phyloP scores from a whole-genome alignment of 148 eudicot genomes.

The Limonium bicolor region DNA sequence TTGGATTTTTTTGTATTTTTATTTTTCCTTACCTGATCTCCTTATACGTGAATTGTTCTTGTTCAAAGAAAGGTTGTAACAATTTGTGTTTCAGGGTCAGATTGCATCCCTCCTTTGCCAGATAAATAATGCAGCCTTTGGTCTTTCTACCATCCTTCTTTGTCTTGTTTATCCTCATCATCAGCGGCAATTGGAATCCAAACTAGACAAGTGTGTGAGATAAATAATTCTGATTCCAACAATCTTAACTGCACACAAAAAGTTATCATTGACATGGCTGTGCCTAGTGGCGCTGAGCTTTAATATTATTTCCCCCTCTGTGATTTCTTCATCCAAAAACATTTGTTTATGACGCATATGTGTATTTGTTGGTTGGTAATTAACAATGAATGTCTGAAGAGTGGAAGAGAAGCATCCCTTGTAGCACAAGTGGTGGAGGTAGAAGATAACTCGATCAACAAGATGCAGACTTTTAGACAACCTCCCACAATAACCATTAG shows the following conservation, averaged over 20 bases:
- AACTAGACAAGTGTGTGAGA: conserved; percentile 75
- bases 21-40: no score
- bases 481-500: conserved; percentile 78
- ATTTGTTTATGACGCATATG: background rate
- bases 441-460: conserved; percentile 58
- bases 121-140: no score
- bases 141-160: conserved; percentile 1
- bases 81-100: no score
- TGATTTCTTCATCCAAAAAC: no score
- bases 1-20: no score
- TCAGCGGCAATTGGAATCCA: conserved; percentile 24
- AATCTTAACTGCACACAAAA: conserved; percentile 66
- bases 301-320: background rate
- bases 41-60: no score
- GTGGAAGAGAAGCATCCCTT: conserved; percentile 78
- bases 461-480: conserved; percentile 50
- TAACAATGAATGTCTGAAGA: conserved; percentile 21
- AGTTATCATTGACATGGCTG: conserved; percentile 63
- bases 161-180: background rate
- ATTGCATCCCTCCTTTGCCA: no score
- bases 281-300: conserved; percentile 68
- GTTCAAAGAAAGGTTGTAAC: no score
- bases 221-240: conserved; percentile 10
- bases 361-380: background rate
- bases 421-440: conserved; percentile 87